Conservation (phyloP, 306 rosid genomes). For the Luffa aegyptiaca region DNA sequence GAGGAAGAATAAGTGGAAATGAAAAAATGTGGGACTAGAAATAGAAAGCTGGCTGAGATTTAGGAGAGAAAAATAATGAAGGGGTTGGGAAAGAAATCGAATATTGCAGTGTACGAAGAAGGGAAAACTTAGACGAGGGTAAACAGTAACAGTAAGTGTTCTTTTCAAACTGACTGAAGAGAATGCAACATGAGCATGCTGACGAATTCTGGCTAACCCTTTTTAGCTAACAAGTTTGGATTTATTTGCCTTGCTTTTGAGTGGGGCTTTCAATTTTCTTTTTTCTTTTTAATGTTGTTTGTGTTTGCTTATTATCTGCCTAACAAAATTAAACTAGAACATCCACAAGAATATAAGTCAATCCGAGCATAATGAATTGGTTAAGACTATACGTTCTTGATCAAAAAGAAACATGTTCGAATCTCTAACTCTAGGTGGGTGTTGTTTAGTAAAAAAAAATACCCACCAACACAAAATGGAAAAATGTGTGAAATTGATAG, state of each 20-base stretch:
- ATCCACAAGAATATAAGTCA: too few relatives aligned
- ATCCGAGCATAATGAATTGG: too few relatives aligned
- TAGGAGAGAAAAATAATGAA: background rate
- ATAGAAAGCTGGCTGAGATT: background rate
- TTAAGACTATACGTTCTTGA: too few relatives aligned
- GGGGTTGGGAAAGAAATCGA: constrained; percentile 6
- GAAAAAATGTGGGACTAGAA: background rate
- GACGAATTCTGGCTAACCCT: background rate
- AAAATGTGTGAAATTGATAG: background rate
- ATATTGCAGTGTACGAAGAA: constrained; percentile 9
- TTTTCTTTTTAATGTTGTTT: background rate
- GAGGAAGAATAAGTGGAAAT: too few relatives aligned
- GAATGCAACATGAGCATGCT: background rate
- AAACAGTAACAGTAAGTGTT: constrained; percentile 3
- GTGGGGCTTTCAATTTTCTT: background rate
- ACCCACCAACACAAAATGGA: too few relatives aligned
- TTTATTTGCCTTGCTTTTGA: background rate
- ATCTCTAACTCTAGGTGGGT: too few relatives aligned
- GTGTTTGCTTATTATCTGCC: background rate
- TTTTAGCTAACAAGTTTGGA: constrained; percentile 10
- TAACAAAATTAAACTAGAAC: background rate
- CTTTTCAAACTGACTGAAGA: background rate
- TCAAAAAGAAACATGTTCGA: too few relatives aligned
- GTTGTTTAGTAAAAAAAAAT: too few relatives aligned
- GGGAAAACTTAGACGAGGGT: constrained; percentile 7